Evolutionary conservation across 768 basidiomycete species (phyloP).

Genomic region (Amanita phalloides): DNA sequence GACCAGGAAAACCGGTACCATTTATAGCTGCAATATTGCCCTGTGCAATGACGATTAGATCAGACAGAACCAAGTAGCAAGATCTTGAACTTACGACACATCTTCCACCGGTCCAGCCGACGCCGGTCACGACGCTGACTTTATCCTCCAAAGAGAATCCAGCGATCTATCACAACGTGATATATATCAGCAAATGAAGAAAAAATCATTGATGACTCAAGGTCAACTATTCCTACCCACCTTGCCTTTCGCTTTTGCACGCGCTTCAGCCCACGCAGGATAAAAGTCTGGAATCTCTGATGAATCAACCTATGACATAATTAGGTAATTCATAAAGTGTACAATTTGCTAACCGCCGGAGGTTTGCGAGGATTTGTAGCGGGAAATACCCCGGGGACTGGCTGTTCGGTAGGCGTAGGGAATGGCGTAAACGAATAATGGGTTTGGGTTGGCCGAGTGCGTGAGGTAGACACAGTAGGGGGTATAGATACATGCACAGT

Average conservation of each 20-base stretch:
- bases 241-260: constrained; percentile 44
- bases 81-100: constrained; percentile 45
- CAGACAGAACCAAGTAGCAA: background rate
- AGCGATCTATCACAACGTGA: constrained; percentile 25
- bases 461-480: background rate
- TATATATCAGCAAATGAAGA: background rate
- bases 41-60: constrained; percentile 12
- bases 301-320: constrained; percentile 19
- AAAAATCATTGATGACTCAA: background rate
- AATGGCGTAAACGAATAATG: constrained; percentile 42
- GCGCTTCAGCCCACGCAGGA: constrained; percentile 50
- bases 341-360: constrained; percentile 31
- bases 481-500: background rate
- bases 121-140: constrained; percentile 52
- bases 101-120: constrained; percentile 52
- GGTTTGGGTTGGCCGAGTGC: background rate
- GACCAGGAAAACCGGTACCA: constrained; percentile 43
- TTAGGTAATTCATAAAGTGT: background rate
- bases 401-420: constrained; percentile 46
- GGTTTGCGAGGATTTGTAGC: constrained; percentile 44
- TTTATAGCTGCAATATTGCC: constrained; percentile 49
- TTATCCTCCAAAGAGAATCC: constrained; percentile 52
- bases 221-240: constrained; percentile 16
- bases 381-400: constrained; percentile 44
- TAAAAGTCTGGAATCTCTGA: constrained; percentile 33